Evolutionary conservation across 768 basidiomycete species (phyloP), one percentile per base, ranked within the genome.

Genomic region (Rhodotorula paludigena): DNA sequence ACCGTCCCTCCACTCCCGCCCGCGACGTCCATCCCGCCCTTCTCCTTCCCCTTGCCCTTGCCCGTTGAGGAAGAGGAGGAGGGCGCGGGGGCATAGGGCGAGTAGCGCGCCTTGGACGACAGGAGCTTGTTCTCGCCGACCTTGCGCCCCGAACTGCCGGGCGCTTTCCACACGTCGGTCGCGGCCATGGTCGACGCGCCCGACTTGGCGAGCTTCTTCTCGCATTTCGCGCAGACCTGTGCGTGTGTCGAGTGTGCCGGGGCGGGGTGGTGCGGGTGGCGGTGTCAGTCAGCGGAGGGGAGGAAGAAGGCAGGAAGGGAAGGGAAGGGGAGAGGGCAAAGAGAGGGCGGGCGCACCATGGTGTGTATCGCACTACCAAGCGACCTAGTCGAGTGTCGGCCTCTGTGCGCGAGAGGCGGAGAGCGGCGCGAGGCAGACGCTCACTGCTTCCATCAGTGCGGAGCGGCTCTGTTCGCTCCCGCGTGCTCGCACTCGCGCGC

Each of bases 71-170:
- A 16, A 4, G 48, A 30, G n/a, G 25, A 18, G n/a, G 61, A 42
- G 14, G 68, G 30, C 4, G 52, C 52, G 6, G 71, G 71, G 0
- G 71, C 66, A 16, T 73, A 73, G 5, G 71, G 71, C 52, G 64
- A 63, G 59, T 73, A 73, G 18, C 64, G 52, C 15, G 64, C 49
- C 45, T 64, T 68, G 35, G 33, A 25, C 10, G 56, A 55, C 25
- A 71, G 47, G 32, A 73, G 63, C 54, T 73, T 73, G 67, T 73
- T 73, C 54, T 69, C 67, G 30, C 71, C 71, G 47, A 73, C 38
- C 30, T 66, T 67, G 64, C 71, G 71, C 10, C 44, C 36, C 3
- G 51, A 30, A 10, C 38, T 15, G 32, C 66, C 55, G n/a, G 38
- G 56, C 2, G 55, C 38, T 1, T 54, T 49, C 68, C 67, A 69